These are phyloP conservation scores for Colletotrichum chrysophilum DNA, from an alignment of 2,329 filamentous ascomycete genomes.

Conservation along the genomic window DNA sequence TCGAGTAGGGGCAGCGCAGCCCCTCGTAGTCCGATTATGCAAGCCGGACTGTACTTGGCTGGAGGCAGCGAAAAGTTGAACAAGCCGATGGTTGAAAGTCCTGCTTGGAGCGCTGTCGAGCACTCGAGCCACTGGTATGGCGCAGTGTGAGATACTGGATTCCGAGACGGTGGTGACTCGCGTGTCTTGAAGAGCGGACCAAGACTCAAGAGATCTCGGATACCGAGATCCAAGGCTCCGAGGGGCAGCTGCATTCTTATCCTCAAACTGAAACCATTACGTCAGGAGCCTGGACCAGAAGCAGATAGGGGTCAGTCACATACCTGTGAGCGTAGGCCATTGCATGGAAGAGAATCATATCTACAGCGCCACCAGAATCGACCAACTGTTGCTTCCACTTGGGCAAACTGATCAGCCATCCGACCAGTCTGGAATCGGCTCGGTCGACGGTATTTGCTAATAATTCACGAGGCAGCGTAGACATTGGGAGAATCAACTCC, in stretches of 20 bases:
- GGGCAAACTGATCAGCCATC: constrained; percentile 42
- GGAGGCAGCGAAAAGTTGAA: constrained; percentile 33
- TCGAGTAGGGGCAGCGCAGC: constrained; percentile 35
- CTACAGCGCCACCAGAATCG: constrained; percentile 38
- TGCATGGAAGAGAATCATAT: constrained; percentile 42
- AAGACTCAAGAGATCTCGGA: constrained; percentile 2
- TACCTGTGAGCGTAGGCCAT: constrained; percentile 40
- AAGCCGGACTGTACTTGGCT: constrained; percentile 30
- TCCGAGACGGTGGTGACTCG: background rate
- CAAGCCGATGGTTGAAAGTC: constrained; percentile 33
- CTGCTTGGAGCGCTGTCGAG: constrained; percentile 30
- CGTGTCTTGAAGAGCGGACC: constrained; percentile 14
- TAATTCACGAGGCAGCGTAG: constrained; percentile 27
- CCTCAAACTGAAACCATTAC: background rate
- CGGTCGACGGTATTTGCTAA: constrained; percentile 30
- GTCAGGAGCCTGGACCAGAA: background rate
- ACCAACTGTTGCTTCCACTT: constrained; percentile 43
- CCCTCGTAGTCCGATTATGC: constrained; percentile 26
- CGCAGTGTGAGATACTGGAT: background rate
- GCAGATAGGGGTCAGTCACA: constrained; percentile 18
- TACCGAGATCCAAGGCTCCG: constrained; percentile 21
- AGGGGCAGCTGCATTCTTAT: constrained; percentile 26
- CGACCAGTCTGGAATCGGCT: constrained; percentile 40
- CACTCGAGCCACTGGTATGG: constrained; percentile 3
- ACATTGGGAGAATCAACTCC: constrained; percentile 33